Evolutionary conservation across 2,329 filamentous ascomycete species (phyloP).

Genomic region (Colletotrichum salicis): DNA sequence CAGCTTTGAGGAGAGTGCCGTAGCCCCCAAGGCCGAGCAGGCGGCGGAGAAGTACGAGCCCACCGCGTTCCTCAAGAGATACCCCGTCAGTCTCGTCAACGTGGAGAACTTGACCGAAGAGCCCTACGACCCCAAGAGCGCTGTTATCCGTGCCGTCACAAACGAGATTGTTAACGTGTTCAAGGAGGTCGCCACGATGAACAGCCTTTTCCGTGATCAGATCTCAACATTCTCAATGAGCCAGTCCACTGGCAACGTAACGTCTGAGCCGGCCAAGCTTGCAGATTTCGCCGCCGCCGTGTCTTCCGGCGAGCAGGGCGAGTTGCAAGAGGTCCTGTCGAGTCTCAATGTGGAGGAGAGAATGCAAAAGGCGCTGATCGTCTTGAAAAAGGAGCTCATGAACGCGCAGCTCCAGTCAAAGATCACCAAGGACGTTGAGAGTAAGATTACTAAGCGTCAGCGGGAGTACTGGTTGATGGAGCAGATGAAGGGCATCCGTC

Average conservation of each 20-base stretch:
- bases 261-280: slow-evolving; percentile 92
- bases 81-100: slow-evolving; percentile 92
- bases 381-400: slow-evolving; percentile 98
- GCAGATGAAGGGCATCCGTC: slow-evolving; percentile 98
- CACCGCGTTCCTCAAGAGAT: slow-evolving; percentile 90
- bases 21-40: slow-evolving; percentile 67
- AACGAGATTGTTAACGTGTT: slow-evolving; percentile 99
- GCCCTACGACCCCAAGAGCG: slow-evolving; percentile 88
- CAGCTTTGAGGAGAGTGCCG: slow-evolving; percentile 88
- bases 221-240: slow-evolving; percentile 98
- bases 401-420: slow-evolving; percentile 97
- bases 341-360: slow-evolving; percentile 92
- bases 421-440: slow-evolving; percentile 97
- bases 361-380: slow-evolving; percentile 88
- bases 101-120: slow-evolving; percentile 93
- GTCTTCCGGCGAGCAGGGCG: slow-evolving; percentile 89
- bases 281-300: slow-evolving; percentile 98
- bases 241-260: slow-evolving; percentile 93
- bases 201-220: slow-evolving; percentile 95
- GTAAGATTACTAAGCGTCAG: slow-evolving; percentile 96
- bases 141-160: slow-evolving; percentile 88
- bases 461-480: slow-evolving; percentile 99
- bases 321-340: slow-evolving; percentile 91
- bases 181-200: slow-evolving; percentile 94
- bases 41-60: slow-evolving; percentile 77